phyloP scores from a whole-genome alignment of 2,329 filamentous ascomycete genomes.

The Aspergillus hiratsukae region DNA sequence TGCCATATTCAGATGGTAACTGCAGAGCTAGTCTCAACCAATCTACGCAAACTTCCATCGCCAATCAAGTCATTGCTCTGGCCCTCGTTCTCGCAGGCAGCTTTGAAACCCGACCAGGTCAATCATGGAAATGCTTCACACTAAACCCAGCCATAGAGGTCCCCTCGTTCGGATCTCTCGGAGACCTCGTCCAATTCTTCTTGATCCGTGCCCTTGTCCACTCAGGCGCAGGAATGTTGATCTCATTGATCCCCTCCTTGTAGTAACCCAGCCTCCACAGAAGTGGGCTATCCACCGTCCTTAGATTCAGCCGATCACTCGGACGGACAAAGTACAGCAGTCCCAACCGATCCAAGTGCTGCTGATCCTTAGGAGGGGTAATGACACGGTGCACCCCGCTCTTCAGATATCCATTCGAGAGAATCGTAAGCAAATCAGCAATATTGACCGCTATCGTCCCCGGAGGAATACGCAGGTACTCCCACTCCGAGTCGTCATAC shows the following conservation, averaged over 20 bases:
- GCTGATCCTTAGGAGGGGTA: conserved; percentile 44
- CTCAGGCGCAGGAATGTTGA: conserved; percentile 13
- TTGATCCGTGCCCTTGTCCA: conserved; percentile 29
- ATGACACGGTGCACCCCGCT: conserved; percentile 45
- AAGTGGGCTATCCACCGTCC: conserved; percentile 25
- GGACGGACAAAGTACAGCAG: conserved; percentile 45
- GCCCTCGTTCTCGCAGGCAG: too few relatives aligned
- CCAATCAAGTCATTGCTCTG: too few relatives aligned
- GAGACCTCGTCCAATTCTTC: conserved; percentile 19
- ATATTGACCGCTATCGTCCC: conserved; percentile 50
- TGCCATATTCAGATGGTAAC: too few relatives aligned
- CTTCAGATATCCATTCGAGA: conserved; percentile 48
- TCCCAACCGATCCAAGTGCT: conserved; percentile 33
- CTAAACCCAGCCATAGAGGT: conserved; percentile 6
- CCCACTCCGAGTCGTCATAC: conserved; percentile 43
- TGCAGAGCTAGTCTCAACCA: too few relatives aligned
- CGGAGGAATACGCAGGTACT: conserved; percentile 44
- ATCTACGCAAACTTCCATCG: too few relatives aligned
- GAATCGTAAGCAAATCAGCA: conserved; percentile 45
- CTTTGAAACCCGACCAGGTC: background rate
- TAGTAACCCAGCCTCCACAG: conserved; percentile 29
- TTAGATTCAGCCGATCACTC: conserved; percentile 26
- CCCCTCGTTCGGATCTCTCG: conserved; percentile 7
- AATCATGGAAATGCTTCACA: conserved; percentile 6
- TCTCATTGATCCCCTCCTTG: conserved; percentile 7